Conservation (phyloP, 2,329 filamentous ascomycete species). For the Alternaria burnsii region DNA sequence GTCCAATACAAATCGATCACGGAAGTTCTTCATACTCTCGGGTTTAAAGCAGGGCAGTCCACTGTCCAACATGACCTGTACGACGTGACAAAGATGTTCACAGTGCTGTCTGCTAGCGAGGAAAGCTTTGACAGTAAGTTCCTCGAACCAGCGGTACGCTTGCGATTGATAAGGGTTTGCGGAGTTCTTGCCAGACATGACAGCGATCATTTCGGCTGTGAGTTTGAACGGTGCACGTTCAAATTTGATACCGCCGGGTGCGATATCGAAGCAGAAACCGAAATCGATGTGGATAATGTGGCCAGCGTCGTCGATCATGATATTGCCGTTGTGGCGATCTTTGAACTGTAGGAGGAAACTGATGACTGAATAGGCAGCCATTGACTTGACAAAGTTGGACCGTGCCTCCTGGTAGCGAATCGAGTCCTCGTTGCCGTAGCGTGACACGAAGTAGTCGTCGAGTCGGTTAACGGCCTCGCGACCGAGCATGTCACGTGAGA, state of each 20-base stretch:
- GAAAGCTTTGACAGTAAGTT: conserved; percentile 95
- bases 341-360: conserved; percentile 98
- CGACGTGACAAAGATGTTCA: conserved; percentile 88
- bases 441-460: conserved; percentile 97
- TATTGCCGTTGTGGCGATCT: conserved; percentile 98
- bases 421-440: conserved; percentile 96
- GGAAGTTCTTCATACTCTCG: conserved; percentile 91
- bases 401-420: conserved; percentile 94
- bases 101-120: conserved; percentile 85
- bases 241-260: conserved; percentile 94
- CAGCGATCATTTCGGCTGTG: conserved; percentile 96
- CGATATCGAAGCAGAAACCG: conserved; percentile 99
- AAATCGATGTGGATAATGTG: conserved; percentile 99
- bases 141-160: conserved; percentile 94
- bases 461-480: conserved; percentile 97
- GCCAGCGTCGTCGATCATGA: conserved; percentile 97
- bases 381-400: conserved; percentile 97
- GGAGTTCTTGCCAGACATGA: conserved; percentile 78
- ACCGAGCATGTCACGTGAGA: conserved; percentile 97
- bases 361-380: conserved; percentile 98
- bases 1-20: conserved; percentile 90
- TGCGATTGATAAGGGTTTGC: conserved; percentile 72
- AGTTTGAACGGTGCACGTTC: conserved; percentile 98
- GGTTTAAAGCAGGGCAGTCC: conserved; percentile 98
- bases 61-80: conserved; percentile 93